Evolutionary conservation across 2,329 filamentous ascomycete species (phyloP).

Genomic region (Neofusicoccum kwambonambiense): DNA sequence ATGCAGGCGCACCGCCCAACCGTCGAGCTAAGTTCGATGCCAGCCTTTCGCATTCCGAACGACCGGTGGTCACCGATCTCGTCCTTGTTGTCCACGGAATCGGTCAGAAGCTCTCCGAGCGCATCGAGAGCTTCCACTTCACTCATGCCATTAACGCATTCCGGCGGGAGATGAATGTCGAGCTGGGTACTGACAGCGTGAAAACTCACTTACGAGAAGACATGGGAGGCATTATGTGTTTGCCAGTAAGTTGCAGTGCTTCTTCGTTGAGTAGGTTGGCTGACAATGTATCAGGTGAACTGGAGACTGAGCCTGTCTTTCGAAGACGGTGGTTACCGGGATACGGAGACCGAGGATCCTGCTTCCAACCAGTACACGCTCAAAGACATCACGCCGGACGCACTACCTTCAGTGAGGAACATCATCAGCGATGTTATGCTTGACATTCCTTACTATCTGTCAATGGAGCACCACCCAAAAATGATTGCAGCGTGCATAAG

Average conservation of each 20-base stretch:
- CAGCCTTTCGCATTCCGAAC: conserved; percentile 63
- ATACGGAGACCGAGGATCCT: conserved; percentile 51
- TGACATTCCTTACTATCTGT: conserved; percentile 97
- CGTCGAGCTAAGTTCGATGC: conserved; percentile 49
- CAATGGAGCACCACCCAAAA: conserved; percentile 81
- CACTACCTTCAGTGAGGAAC: conserved; percentile 83
- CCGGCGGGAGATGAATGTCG: conserved; percentile 79
- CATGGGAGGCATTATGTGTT: conserved; percentile 88
- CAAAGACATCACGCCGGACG: conserved; percentile 87
- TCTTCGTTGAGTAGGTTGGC: neutral
- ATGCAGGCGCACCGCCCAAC: conserved; percentile 43
- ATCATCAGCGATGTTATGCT: conserved; percentile 98
- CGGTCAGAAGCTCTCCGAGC: conserved; percentile 90
- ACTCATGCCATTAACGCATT: conserved; percentile 94
- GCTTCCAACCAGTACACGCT: conserved; percentile 65
- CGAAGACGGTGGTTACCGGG: conserved; percentile 67
- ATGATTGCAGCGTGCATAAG: conserved; percentile 87
- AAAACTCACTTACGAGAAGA: conserved; percentile 70
- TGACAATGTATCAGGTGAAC: conserved; percentile 58
- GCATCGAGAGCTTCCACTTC: conserved; percentile 95
- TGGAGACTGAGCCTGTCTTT: conserved; percentile 89
- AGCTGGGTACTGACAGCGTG: conserved; percentile 73
- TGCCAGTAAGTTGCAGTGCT: conserved; percentile 55
- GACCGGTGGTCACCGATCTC: conserved; percentile 75
- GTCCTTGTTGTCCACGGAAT: conserved; percentile 93